A percentile compares a stretch with the other conserved stretches of the same genome.
Conservation (phyloP, 441 rosid genomes). For the Arabidopsis hybrid region DNA sequence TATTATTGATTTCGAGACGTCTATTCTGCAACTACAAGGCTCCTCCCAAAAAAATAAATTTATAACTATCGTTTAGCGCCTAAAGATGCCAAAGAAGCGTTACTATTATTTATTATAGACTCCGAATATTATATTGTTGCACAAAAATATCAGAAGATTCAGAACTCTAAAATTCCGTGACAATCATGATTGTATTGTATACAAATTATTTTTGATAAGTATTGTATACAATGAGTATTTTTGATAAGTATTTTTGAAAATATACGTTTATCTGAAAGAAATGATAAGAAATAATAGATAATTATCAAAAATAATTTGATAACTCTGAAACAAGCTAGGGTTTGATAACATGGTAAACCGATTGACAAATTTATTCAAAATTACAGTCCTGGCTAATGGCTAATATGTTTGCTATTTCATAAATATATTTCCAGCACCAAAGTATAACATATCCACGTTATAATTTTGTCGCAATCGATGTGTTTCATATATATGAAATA, state of each 20-base stretch:
- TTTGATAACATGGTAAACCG: too few species aligned
- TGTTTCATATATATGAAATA: background rate
- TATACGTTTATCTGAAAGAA: too few species aligned
- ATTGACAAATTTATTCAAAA: background rate
- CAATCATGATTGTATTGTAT: background rate
- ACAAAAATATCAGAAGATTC: slow-evolving; percentile 14
- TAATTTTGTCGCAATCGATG: background rate
- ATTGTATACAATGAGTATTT: too few species aligned
- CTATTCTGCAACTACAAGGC: slow-evolving; percentile 10
- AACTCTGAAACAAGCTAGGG: too few species aligned
- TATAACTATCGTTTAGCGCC: slow-evolving; percentile 4
- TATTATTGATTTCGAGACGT: slow-evolving; percentile 7
- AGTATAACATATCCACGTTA: background rate
- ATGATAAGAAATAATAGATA: too few species aligned
- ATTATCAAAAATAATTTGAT: too few species aligned
- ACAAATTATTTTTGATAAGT: too few species aligned
- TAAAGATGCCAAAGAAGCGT: slow-evolving; percentile 5
- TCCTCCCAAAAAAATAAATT: background rate
- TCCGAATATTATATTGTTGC: background rate
- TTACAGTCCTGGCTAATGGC: background rate
- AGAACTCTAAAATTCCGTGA: slow-evolving; percentile 3
- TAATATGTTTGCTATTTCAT: background rate
- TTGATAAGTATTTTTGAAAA: too few species aligned
- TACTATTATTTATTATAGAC: background rate
- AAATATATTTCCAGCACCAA: background rate